A percentile compares a stretch with the other conserved stretches of the same genome.
Evolutionary conservation across 1,284 basidiomycete genomes (phyloP).

Genomic region (Meripilus lineatus): DNA sequence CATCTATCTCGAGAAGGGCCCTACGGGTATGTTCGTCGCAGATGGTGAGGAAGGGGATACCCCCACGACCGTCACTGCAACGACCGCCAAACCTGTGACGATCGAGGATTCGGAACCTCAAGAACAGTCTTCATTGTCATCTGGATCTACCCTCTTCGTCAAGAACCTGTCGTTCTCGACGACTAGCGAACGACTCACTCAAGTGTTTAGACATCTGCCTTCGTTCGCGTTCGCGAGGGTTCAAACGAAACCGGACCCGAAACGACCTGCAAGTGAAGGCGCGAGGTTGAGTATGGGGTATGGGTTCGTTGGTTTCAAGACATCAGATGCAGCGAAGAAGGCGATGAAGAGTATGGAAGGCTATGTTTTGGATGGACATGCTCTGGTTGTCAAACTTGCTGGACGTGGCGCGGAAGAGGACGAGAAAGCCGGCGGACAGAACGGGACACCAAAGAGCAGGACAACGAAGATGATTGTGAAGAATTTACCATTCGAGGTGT

Average conservation of each 20-base stretch:
- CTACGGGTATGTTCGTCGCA: conserved; percentile 70
- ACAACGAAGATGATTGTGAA: conserved; percentile 94
- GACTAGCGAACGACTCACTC: conserved; percentile 68
- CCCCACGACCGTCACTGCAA: conserved; percentile 19
- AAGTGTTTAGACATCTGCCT: conserved; percentile 74
- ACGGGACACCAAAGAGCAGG: conserved; percentile 36
- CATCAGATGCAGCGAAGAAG: conserved; percentile 65
- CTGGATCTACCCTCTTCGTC: conserved; percentile 86
- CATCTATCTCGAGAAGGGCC: conserved; percentile 92
- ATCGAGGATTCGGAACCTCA: conserved; percentile 28
- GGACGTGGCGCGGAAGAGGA: conserved; percentile 75
- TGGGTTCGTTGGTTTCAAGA: conserved; percentile 92
- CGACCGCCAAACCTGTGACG: conserved; percentile 36
- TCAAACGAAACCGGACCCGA: conserved; percentile 88
- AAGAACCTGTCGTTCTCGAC: conserved; percentile 94
- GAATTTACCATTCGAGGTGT: conserved; percentile 96
- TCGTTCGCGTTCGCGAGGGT: conserved; percentile 88
- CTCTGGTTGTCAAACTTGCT: conserved; percentile 82
- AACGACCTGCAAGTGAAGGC: conserved; percentile 39
- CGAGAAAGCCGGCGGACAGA: conserved; percentile 34
- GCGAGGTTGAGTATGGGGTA: conserved; percentile 89
- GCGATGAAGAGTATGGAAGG: conserved; percentile 82
- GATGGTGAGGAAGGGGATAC: conserved; percentile 13
- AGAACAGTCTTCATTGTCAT: conserved; percentile 43
- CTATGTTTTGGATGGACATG: conserved; percentile 85